phyloP scores from a whole-genome alignment of 176 grass and related monocot species.

The Triticum timopheevii region DNA sequence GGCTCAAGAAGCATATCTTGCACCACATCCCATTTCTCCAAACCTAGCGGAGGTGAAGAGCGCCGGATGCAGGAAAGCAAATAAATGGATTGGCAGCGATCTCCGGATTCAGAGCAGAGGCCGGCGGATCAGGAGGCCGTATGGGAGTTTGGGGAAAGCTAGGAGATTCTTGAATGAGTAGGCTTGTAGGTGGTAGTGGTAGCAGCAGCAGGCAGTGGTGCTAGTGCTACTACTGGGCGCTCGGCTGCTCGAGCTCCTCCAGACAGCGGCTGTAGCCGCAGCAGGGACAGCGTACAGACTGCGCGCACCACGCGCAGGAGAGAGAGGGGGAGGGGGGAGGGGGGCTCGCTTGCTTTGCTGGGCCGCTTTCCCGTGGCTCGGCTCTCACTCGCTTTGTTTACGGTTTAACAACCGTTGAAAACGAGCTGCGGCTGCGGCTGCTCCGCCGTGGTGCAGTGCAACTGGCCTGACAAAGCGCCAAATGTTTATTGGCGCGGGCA shows the following conservation, averaged over 20 bases:
- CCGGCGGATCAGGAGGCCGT: slow-evolving; percentile 23
- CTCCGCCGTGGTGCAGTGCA: not conserved
- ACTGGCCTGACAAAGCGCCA: slow-evolving; percentile 17
- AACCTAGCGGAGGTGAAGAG: not conserved
- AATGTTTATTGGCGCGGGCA: slow-evolving; percentile 8
- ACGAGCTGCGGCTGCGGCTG: slow-evolving; percentile 14
- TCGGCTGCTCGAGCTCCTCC: slow-evolving; percentile 22
- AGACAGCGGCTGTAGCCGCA: slow-evolving; percentile 33
- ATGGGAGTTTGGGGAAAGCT: slow-evolving; percentile 32
- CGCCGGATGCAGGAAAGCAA: not conserved
- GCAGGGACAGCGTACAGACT: slow-evolving; percentile 25
- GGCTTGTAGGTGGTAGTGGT: not conserved
- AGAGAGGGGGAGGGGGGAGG: not conserved
- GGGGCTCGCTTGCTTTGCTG: not conserved
- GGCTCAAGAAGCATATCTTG: not conserved
- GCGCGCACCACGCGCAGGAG: slow-evolving; percentile 41
- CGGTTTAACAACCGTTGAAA: slow-evolving; percentile 49
- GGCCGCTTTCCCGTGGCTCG: slow-evolving; percentile 22
- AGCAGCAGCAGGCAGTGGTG: not conserved
- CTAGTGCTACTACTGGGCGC: not conserved
- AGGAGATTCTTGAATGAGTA: slow-evolving; percentile 39
- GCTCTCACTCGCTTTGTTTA: slow-evolving; percentile 35
- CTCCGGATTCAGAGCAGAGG: slow-evolving; percentile 8
- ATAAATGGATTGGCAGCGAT: not conserved
- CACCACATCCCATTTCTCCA: slow-evolving; percentile 14